Percentiles rank a stretch among this genome's conserved stretches.
phyloP scores from a whole-genome alignment of 257 asterid species.

The Eucommia ulmoides region DNA sequence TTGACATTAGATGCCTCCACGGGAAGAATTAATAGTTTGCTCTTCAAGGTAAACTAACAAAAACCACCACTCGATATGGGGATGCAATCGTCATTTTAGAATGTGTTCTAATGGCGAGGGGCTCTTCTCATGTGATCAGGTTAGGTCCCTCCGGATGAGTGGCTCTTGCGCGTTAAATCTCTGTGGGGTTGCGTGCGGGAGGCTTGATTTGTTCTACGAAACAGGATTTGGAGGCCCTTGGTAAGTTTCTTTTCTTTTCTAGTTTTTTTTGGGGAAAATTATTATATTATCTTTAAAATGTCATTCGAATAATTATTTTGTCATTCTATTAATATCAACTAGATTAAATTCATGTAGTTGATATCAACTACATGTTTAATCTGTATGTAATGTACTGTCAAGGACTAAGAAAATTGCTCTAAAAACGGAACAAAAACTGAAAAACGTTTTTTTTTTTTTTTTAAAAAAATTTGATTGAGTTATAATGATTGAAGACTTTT shows the following conservation, averaged over 20 bases:
- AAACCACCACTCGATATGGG: neutral
- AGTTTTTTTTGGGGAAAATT: too few species aligned
- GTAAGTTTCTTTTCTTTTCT: constrained; percentile 16
- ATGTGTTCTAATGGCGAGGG: too few species aligned
- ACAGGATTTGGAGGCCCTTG: constrained; percentile 83
- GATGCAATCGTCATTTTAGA: neutral
- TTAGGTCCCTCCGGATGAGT: constrained; percentile 73
- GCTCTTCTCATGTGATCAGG: constrained; percentile 35
- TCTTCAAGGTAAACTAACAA: neutral
- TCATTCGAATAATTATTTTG: too few species aligned
- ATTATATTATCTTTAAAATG: too few species aligned
- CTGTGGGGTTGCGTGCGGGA: constrained; percentile 80
- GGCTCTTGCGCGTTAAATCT: constrained; percentile 89
- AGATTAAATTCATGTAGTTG: too few species aligned
- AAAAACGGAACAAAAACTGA: too few species aligned
- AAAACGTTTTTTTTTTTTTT: too few species aligned
- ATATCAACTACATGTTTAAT: too few species aligned
- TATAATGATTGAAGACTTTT: constrained; percentile 7
- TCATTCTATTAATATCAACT: too few species aligned
- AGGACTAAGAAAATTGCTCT: too few species aligned
- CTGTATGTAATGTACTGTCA: too few species aligned
- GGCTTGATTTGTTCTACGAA: constrained; percentile 76
- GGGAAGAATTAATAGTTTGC: neutral
- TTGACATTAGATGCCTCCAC: neutral
- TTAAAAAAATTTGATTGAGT: neutral